These are phyloP conservation scores for Flaveria ramosissima DNA, from an alignment of 129 eudicot species.

Conservation along the genomic window DNA sequence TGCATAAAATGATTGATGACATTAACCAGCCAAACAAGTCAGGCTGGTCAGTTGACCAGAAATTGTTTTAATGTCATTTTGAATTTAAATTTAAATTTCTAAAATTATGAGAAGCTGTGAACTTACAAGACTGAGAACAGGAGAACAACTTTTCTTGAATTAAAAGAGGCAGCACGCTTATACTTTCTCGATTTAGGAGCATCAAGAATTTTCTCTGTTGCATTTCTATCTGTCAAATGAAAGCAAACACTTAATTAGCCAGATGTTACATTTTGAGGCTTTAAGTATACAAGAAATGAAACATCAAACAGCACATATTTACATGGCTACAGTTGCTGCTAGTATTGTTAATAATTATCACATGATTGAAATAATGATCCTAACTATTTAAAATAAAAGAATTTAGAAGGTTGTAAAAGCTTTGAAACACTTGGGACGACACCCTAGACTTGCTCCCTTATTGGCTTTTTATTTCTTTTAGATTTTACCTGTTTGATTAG, in stretches of 20 bases:
- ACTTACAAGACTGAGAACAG: conserved; percentile 85
- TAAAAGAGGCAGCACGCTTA: conserved; percentile 71
- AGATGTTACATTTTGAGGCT: too few relatives aligned
- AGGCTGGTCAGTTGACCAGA: not conserved
- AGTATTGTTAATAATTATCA: not conserved
- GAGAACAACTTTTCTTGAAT: conserved; percentile 82
- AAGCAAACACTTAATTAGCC: not conserved
- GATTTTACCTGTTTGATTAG: not conserved
- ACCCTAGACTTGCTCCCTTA: not conserved
- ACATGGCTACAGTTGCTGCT: not conserved
- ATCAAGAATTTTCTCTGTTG: conserved; percentile 52
- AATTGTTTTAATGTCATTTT: not conserved
- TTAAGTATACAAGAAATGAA: too few relatives aligned
- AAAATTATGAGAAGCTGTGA: conserved; percentile 21
- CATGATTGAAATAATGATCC: not conserved
- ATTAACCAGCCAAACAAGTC: not conserved
- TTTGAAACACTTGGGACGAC: not conserved
- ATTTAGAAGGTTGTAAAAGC: not conserved
- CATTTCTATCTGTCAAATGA: conserved; percentile 52
- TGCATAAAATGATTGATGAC: not conserved
- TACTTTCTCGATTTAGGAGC: conserved; percentile 65
- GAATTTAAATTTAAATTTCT: not conserved
- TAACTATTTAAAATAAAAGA: not conserved
- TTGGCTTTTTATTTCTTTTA: not conserved
- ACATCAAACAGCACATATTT: too few relatives aligned